phyloP scores from a whole-genome alignment of 1,284 basidiomycete genomes.

The Apiotrichum mycotoxinovorans region DNA sequence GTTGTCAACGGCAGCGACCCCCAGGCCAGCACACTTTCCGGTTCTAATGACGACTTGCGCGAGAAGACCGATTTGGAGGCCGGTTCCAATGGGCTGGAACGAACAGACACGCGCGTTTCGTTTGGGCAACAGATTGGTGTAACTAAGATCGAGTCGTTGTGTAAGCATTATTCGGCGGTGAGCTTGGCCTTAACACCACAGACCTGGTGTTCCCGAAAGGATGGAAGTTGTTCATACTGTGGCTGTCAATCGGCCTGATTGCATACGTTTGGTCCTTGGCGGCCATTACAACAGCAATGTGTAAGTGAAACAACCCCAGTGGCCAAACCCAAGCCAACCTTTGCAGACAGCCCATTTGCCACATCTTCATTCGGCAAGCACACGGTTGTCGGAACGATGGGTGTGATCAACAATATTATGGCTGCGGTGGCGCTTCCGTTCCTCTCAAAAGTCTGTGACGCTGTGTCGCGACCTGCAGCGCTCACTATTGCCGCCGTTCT shows the following conservation, averaged over 20 bases:
- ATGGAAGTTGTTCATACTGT: conserved; percentile 30
- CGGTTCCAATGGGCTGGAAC: not conserved
- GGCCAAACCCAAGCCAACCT: not conserved
- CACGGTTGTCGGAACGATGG: conserved; percentile 42
- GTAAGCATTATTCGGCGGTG: conserved; percentile 6
- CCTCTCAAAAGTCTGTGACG: conserved; percentile 40
- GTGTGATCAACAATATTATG: conserved; percentile 41
- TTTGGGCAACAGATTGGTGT: conserved; percentile 36
- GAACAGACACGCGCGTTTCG: conserved; percentile 2
- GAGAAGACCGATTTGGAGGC: conserved; percentile 1
- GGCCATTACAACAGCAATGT: conserved; percentile 24
- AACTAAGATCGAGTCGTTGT: conserved; percentile 41
- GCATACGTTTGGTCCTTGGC: conserved; percentile 27
- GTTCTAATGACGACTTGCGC: not conserved
- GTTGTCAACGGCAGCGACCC: not conserved
- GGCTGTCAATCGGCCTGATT: conserved; percentile 32
- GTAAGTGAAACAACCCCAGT: conserved; percentile 18
- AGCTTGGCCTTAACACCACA: conserved; percentile 1
- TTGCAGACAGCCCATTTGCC: conserved; percentile 32
- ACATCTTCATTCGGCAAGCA: conserved; percentile 44
- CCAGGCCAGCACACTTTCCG: too few species aligned
- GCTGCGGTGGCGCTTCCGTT: conserved; percentile 42
- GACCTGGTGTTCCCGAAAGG: conserved; percentile 34
- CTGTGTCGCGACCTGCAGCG: not conserved
- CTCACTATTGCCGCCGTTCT: conserved; percentile 24